Evolutionary conservation across 345 rosid genomes (phyloP), one percentile per base, ranked within the genome.

Genomic region (Rhodomyrtus tomentosa): DNA sequence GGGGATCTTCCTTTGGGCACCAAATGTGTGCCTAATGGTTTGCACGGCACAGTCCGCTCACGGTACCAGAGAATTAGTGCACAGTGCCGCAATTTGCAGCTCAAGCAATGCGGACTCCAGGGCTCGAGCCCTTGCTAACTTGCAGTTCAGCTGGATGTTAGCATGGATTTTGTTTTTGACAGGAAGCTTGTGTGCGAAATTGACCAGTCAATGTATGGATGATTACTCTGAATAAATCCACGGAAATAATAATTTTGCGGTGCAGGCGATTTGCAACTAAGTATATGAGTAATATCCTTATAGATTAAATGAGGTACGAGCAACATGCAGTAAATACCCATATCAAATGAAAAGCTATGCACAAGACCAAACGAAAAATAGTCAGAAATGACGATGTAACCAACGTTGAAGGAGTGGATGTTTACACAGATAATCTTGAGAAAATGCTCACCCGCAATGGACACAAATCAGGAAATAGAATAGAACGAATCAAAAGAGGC

Each of bases 81-180:
- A 83, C 58, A 90, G 93, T 82, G 95, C 95, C 2, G 92, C 94
- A 15, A 86, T 85, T 40, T 95, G 98, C 73, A 86, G 82, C 42
- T 92, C 98, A 21, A 83, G 73, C 25, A 93, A 85, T 42, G 95
- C 98, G 48, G 96, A 91, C 81, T 29, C 48, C 7, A 89, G 96
- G 82, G 96, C 95, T 27, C 91, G 91, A 85, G 96, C 96, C 49
- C 88, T 95, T 52, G 96, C 96, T 24, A 95, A 96, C 87, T 83
- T 94, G 90, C 98, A 93, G 88, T 96, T 95, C 89, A 95, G 96
- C 88, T 91, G 98, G 98, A 93, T 93, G 62, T 89, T 94, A 81
- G 86, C 91, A 6, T 93, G 90, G 49, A 90, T 96, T 81, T 72
- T 92, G 93, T 86, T 93, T 22, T 87, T 91, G 82, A 92, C 93